Percentiles rank a stretch among this genome's conserved stretches.
phyloP scores from a whole-genome alignment of 768 basidiomycete genomes.

The Mycena epipterygia region DNA sequence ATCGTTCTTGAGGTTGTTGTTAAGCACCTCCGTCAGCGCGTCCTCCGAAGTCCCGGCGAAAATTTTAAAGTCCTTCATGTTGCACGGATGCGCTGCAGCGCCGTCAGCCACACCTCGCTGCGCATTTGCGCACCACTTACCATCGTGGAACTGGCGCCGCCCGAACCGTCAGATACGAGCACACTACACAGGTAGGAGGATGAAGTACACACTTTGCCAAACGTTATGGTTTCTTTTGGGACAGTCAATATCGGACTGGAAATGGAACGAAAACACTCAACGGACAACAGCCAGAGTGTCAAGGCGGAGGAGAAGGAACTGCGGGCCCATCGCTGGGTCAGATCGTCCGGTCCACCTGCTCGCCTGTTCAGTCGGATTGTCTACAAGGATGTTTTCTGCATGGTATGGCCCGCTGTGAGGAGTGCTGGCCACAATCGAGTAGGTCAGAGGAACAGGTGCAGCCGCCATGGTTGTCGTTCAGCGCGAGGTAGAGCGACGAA shows the following conservation, averaged over 20 bases:
- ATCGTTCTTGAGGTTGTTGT: slow-evolving; percentile 76
- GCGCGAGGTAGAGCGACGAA: background rate
- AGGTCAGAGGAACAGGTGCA: slow-evolving; percentile 52
- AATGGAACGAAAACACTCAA: slow-evolving; percentile 56
- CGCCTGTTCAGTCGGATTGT: slow-evolving; percentile 71
- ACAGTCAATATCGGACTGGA: slow-evolving; percentile 9
- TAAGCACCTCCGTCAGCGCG: slow-evolving; percentile 77
- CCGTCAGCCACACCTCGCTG: background rate
- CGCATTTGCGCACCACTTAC: slow-evolving; percentile 44
- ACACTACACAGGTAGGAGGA: slow-evolving; percentile 24
- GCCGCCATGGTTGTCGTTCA: slow-evolving; percentile 12
- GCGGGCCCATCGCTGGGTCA: slow-evolving; percentile 64
- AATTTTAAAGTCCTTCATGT: slow-evolving; percentile 87
- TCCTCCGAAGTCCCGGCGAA: slow-evolving; percentile 75
- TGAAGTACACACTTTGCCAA: slow-evolving; percentile 77
- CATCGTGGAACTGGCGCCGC: slow-evolving; percentile 55
- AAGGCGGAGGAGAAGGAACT: slow-evolving; percentile 80
- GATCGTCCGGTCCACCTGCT: slow-evolving; percentile 85
- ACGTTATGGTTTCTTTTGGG: slow-evolving; percentile 75
- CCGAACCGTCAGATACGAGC: slow-evolving; percentile 19
- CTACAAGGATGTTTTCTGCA: slow-evolving; percentile 76
- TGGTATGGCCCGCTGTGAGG: slow-evolving; percentile 79
- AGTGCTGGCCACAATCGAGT: slow-evolving; percentile 72
- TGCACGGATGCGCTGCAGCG: slow-evolving; percentile 81
- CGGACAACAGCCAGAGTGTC: slow-evolving; percentile 75